Evolutionary conservation across 345 rosid species (phyloP), one percentile per base, ranked within the genome.

Genomic region (Gossypium ekmanianum): DNA sequence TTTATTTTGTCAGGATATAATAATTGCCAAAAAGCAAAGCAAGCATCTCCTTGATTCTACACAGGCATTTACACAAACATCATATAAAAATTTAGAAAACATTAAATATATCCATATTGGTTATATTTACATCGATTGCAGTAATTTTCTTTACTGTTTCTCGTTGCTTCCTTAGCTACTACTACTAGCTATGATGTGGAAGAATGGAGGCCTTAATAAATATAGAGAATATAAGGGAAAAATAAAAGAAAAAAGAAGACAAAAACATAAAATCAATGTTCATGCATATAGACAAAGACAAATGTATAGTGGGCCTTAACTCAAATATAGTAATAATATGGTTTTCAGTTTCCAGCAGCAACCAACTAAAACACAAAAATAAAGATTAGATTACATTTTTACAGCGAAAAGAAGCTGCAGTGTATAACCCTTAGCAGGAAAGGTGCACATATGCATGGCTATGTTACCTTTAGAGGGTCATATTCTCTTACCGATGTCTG

Each of bases 1-100:
- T 17, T 57, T 57, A 9, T 10, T 45, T 45, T 3, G 34, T 66
- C 11, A 6, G 51, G 22, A 66, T 22, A 66, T 13, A 66, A 20
- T 66, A 47, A 67, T 47, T 17, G 57, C 58, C 72, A 48, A 24
- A 48, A 68, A 50, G 72, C 72, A 68, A 68, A 68, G 72, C 72
- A 26, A 68, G 44, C 44, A 48, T 45, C 18, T 8, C 22, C 39
- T 45, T 20, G 54, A 12, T 52, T 52, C 9, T 54, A 54, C n/a
- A 54, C 57, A 7, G 2, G n/a, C 51, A n/a, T 64, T 41, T 63
- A 43, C 10, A 18, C 70, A 65, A 43, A 51, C 71, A 66, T 45
- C 71, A 67, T 47, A 6, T 55, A 55, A 47, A 11, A 2, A 9
- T 0, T 2, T 47, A 47, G 41, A 34, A 34, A 47, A 11, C 39